Base-by-base conservation (phyloP, 208 protist genomes). In the Acanthamoeba royreba region DNA sequence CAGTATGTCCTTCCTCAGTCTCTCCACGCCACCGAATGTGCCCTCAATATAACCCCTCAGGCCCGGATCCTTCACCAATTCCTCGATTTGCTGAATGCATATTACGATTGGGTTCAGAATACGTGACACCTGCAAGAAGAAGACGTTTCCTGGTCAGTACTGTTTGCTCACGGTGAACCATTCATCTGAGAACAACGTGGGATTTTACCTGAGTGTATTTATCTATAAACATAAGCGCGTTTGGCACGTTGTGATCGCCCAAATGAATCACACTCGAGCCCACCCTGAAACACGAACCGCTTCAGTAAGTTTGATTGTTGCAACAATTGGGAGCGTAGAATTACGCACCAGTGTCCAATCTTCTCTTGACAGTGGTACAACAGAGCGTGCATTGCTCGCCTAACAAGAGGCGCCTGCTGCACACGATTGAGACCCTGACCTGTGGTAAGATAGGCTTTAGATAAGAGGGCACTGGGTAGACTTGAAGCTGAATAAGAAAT, bases 211-310 rank as follows among this genome's bases (percentile, higher is more conserved):
- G 98, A 28, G 98, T 99, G 96, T 99, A 99, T 94, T 99, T 99
- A 92, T 99, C 99, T 90, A 99, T 99, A 95, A 99, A 99, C 40
- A 99, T 98, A 0, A 99, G 96, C 9, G 99, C 98, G 85, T 99
- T 99, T 19, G 99, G 99, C 53, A 99, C 99, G 92, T 99, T 98
- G 55, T 97, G 96, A 94, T 99, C 99, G 81, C 99, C 99, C 28
- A 99, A 94, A 93, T 99, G 99, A 77, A 99, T 98, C 0, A 99
- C 98, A 63, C 98, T 98, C 52, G 98, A 99, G 11, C 99, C 99
- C 5, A 99, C 96, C 72, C 69, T 79, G 17, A 69, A 69, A 31
- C 22, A 28, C 7, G 40, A 25, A 19, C 58, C 58, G 13, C n/a
- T n/a, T 33, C 58, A n/a, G 49, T 58, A 58, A 22, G 49, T 13